phyloP scores from a whole-genome alignment of 495 filamentous ascomycete species.

The Podospora pseudoanserina region DNA sequence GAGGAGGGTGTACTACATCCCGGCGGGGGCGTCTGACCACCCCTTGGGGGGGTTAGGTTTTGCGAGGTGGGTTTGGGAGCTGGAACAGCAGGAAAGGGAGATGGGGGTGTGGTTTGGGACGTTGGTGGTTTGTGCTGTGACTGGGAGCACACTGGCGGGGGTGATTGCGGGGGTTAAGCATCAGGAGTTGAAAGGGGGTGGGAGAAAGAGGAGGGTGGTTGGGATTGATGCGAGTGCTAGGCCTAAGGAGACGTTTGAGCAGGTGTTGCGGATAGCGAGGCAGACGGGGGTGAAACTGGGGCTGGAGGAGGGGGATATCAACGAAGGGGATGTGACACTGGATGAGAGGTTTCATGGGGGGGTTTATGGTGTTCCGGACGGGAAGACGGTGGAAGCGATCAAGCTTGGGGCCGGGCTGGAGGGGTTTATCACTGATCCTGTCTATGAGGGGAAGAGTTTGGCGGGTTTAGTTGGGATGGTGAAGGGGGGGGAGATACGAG shows the following conservation, averaged over 20 bases:
- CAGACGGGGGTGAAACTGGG: constrained; percentile 56
- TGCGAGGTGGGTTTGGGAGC: constrained; percentile 62
- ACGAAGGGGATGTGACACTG: constrained; percentile 52
- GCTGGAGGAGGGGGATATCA: constrained; percentile 50
- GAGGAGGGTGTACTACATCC: constrained; percentile 60
- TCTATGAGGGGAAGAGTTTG: constrained; percentile 66
- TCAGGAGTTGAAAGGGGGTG: constrained; percentile 38
- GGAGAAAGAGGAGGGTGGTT: constrained; percentile 42
- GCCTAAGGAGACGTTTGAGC: constrained; percentile 49
- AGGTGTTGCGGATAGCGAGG: constrained; percentile 59
- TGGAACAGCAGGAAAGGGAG: constrained; percentile 54
- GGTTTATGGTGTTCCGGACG: constrained; percentile 56
- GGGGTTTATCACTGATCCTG: constrained; percentile 64
- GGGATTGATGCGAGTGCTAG: constrained; percentile 64
- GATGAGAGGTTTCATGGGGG: constrained; percentile 62
- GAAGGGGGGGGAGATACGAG: constrained; percentile 48
- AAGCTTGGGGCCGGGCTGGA: constrained; percentile 58
- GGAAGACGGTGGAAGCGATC: constrained; percentile 57
- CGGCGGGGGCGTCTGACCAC: constrained; percentile 62
- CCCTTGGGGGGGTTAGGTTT: constrained; percentile 63
- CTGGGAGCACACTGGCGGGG: constrained; percentile 59
- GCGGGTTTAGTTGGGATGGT: constrained; percentile 64
- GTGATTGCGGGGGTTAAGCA: constrained; percentile 64
- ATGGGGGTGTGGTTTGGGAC: constrained; percentile 57
- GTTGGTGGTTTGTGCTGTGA: constrained; percentile 60